Evolutionary conservation across 257 asterid species (phyloP).

Genomic region (Solanum phureja): DNA sequence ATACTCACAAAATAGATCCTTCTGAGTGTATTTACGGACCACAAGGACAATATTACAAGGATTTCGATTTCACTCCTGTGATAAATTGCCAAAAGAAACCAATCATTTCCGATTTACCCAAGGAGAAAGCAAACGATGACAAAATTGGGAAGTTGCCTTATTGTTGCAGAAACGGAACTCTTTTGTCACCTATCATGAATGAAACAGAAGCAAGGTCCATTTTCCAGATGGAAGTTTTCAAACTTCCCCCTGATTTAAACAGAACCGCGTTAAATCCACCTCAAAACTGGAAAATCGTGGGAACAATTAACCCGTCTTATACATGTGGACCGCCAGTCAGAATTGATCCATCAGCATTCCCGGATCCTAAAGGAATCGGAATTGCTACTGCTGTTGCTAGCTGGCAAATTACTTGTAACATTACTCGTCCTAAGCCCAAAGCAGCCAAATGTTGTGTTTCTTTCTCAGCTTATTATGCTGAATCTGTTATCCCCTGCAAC

Average conservation of each 20-base stretch:
- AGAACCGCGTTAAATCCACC: conserved; percentile 72
- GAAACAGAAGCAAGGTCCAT: conserved; percentile 55
- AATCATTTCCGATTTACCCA: conserved; percentile 61
- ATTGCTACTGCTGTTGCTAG: conserved; percentile 52
- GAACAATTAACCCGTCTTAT: conserved; percentile 61
- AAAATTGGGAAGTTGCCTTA: conserved; percentile 64
- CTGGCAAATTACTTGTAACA: conserved; percentile 77
- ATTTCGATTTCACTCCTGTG: conserved; percentile 64
- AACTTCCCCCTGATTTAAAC: conserved; percentile 75
- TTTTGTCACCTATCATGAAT: conserved; percentile 66
- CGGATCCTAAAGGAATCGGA: conserved; percentile 56
- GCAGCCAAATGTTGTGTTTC: conserved; percentile 70
- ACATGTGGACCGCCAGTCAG: conserved; percentile 70
- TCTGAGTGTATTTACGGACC: conserved; percentile 78
- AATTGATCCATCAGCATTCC: conserved; percentile 54
- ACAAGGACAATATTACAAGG: conserved; percentile 64
- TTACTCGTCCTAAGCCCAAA: conserved; percentile 49
- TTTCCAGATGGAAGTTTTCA: conserved; percentile 75
- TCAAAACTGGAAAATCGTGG: conserved; percentile 64
- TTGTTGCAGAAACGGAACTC: conserved; percentile 68
- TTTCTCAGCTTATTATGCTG: conserved; percentile 69
- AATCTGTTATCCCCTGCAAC: conserved; percentile 54
- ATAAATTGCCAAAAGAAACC: conserved; percentile 69
- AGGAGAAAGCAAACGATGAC: conserved; percentile 49
- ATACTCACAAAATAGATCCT: conserved; percentile 58